Base-by-base conservation (phyloP, 73 alveolate species). In the Effrenium voratum region DNA sequence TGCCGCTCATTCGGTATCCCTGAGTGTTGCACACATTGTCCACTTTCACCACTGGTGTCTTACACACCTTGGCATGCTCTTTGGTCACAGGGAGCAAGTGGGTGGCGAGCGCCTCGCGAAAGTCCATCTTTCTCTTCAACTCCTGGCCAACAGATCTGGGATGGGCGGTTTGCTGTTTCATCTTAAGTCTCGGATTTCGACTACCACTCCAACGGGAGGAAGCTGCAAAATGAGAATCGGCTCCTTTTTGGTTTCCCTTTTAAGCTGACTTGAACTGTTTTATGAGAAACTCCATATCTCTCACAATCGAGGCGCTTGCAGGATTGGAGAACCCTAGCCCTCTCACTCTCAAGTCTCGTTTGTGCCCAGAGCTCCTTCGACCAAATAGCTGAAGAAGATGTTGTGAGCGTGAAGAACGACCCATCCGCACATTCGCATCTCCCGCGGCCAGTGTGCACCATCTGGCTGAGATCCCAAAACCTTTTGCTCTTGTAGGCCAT, bases 1-100 rank as follows among this genome's bases (percentile, higher is more conserved):
- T 81, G 12, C 92, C 92, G 12, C 75, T 73, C 92, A 81, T 81
- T 10, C n/a, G 46, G 47, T 45, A n/a, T n/a, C n/a, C n/a, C n/a
- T n/a, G n/a, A n/a, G n/a, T n/a, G n/a, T n/a, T n/a, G n/a, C n/a
- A n/a, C n/a, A n/a, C n/a, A n/a, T n/a, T n/a, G n/a, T n/a, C n/a
- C n/a, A n/a, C n/a, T n/a, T n/a, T n/a, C n/a, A n/a, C n/a, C n/a
- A n/a, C n/a, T n/a, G n/a, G n/a, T n/a, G n/a, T 73, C 2, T 60
- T 73, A 30, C 92, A 49, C 73, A 81, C 32, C 38, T 45, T 28
- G 15, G 38, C 6, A 10, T 81, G 92, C 15, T 19, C 16, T n/a
- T 44, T 0, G 32, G 70, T 81, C 24, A 73, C 49, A 47, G 92
- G 92, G 19, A 81, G 49, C 75, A 81, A 41, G 73, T 81, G 92